Evolutionary conservation across 805 yeast genomes (phyloP), one percentile per base, ranked within the genome.

Genomic region (Myxozyma monticola): DNA sequence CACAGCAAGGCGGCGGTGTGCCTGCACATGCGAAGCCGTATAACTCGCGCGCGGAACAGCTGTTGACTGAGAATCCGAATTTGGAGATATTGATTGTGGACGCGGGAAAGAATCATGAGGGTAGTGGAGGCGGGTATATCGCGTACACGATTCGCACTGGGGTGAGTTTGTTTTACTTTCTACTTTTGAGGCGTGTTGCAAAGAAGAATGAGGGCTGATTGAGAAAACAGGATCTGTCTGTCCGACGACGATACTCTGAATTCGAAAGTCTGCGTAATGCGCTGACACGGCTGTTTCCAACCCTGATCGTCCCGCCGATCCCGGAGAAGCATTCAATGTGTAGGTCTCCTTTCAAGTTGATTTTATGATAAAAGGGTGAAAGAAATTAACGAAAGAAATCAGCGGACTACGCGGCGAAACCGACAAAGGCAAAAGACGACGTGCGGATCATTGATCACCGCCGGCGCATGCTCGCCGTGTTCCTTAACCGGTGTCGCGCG

Each of bases 161-260:
- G n/a, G 83, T 53, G 50, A 21, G 56, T 28, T 7, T 10, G 15
- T 15, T 20, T 6, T 59, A 25, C 72, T 22, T 3, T 24, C 14
- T 44, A 18, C 29, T 18, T 17, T 33, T 6, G 28, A 4, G 22
- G 21, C 22, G n/a, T 17, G 5, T 21, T 34, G 24, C 30, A 21
- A 30, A 4, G 17, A 8, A 15, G 15, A 33, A 22, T 2, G 14
- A 14, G 14, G 14, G 5, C 9, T 6, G 6, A 5, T 26, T n/a
- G n/a, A n/a, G n/a, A n/a, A n/a, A n/a, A 14, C 42, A 53, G 57
- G 59, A 51, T 10, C 29, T 79, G 28, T 72, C 76, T 14, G 90
- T 88, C 4, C 80, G 90, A 41, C 74, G 99, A 61, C 75, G 98
- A 38, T 93, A 93, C 66, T 85, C 96, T 29, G 99, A 93, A 65